These are phyloP conservation scores for Boletus rufocinnamomeus DNA, from an alignment of 768 basidiomycete species.

Conservation along the genomic window DNA sequence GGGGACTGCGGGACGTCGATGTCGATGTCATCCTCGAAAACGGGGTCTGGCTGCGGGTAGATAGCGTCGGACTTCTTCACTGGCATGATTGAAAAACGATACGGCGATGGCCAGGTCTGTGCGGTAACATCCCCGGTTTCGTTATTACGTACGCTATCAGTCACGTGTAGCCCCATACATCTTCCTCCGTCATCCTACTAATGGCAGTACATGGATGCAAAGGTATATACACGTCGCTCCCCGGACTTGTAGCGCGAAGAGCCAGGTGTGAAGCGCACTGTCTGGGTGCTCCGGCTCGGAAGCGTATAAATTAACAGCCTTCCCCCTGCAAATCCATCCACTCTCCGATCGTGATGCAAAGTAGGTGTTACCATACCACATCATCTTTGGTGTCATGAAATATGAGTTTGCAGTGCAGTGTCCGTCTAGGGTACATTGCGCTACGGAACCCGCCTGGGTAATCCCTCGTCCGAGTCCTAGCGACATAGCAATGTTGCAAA, in stretches of 20 bases:
- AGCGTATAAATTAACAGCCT: not conserved
- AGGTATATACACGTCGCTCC: not conserved
- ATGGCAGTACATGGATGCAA: no score
- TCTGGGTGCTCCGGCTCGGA: conserved; percentile 3
- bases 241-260: not conserved
- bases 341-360: conserved; percentile 2
- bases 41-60: conserved; percentile 24
- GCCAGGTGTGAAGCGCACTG: not conserved
- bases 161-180: no score
- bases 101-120: conserved; percentile 20
- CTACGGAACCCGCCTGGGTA: not conserved
- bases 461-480: conserved; percentile 6
- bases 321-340: not conserved
- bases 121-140: not conserved
- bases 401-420: not conserved
- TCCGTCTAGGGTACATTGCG: not conserved
- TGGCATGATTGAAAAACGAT: conserved; percentile 27
- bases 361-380: not conserved
- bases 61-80: conserved; percentile 20
- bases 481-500: not conserved
- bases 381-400: not conserved
- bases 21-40: conserved; percentile 41
- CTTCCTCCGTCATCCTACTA: no score
- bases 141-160: conserved; percentile 10
- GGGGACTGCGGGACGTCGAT: conserved; percentile 25